Evolutionary conservation across 2,329 filamentous ascomycete species (phyloP).

Genomic region (Eutypella sp.): DNA sequence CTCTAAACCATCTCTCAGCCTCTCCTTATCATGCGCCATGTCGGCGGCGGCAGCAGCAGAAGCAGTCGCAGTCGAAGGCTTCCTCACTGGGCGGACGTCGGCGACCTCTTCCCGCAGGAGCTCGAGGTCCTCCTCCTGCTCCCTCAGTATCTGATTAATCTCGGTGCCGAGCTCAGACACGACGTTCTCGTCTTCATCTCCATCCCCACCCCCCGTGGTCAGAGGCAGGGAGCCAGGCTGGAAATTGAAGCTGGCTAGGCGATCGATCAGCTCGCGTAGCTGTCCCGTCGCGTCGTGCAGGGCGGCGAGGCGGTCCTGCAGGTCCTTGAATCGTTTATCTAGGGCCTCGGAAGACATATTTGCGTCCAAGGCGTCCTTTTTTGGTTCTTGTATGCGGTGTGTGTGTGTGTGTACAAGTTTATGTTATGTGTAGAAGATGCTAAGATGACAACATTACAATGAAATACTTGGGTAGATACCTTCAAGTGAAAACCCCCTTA

Average conservation of each 20-base stretch:
- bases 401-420: neutral
- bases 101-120: slow-evolving; percentile 72
- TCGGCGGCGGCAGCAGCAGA: slow-evolving; percentile 20
- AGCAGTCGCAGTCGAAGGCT: slow-evolving; percentile 20
- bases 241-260: slow-evolving; percentile 54
- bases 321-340: slow-evolving; percentile 53
- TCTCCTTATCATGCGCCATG: slow-evolving; percentile 57
- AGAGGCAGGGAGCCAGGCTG: slow-evolving; percentile 53
- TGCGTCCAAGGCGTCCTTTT: no score
- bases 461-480: no score
- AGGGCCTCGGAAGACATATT: slow-evolving; percentile 56
- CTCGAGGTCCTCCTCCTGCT: slow-evolving; percentile 80
- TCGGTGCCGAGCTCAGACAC: slow-evolving; percentile 72
- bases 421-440: neutral
- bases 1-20: slow-evolving; percentile 61
- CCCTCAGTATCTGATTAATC: slow-evolving; percentile 72
- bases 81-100: slow-evolving; percentile 54
- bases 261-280: slow-evolving; percentile 54
- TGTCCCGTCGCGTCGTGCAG: slow-evolving; percentile 58
- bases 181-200: slow-evolving; percentile 42
- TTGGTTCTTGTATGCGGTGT: neutral
- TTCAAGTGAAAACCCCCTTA: no score
- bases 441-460: no score
- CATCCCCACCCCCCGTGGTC: slow-evolving; percentile 25
- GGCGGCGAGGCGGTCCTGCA: slow-evolving; percentile 56